Percentiles rank a stretch among this genome's conserved stretches.
These are phyloP conservation scores for Colletotrichum chrysophilum DNA, from an alignment of 2,329 filamentous ascomycete genomes.

Conservation along the genomic window DNA sequence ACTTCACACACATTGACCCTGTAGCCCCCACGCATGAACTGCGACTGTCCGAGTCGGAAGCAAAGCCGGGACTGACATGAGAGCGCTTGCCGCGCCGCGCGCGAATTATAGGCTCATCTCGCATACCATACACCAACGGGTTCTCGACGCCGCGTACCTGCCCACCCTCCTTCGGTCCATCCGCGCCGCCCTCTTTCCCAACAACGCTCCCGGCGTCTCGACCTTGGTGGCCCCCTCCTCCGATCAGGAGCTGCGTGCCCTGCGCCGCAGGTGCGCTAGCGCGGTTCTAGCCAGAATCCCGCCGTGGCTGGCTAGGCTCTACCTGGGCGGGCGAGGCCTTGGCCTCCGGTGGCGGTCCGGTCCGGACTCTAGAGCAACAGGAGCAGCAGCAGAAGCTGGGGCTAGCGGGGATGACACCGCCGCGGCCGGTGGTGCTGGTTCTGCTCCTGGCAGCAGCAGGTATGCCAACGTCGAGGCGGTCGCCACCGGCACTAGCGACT, in stretches of 20 bases:
- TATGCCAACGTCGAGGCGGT: slow-evolving; percentile 27
- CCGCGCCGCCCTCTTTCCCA: slow-evolving; percentile 84
- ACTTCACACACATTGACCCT: slow-evolving; percentile 18
- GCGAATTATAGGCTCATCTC: slow-evolving; percentile 58
- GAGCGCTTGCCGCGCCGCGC: slow-evolving; percentile 17
- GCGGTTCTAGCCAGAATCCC: slow-evolving; percentile 58
- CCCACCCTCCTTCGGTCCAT: slow-evolving; percentile 72
- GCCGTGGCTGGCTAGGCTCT: slow-evolving; percentile 51
- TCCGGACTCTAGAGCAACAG: slow-evolving; percentile 13
- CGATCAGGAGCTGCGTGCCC: slow-evolving; percentile 62
- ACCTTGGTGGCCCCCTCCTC: slow-evolving; percentile 65
- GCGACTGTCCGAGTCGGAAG: slow-evolving; percentile 10
- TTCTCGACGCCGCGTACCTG: slow-evolving; percentile 69
- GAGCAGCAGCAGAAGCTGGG: neutral
- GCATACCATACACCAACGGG: slow-evolving; percentile 57
- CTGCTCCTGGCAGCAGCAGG: neutral
- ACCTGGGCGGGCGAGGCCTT: slow-evolving; percentile 50
- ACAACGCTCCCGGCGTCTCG: slow-evolving; percentile 75
- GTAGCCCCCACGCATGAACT: slow-evolving; percentile 26
- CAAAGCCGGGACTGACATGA: slow-evolving; percentile 13
- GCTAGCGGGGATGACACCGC: neutral
- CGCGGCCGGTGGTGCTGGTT: neutral
- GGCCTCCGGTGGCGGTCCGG: slow-evolving; percentile 29
- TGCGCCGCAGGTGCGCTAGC: slow-evolving; percentile 71
- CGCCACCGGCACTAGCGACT: slow-evolving; percentile 23